A percentile compares a stretch with the other conserved stretches of the same genome.
These are phyloP conservation scores for Mucor irregularis DNA, from an alignment of 371 early-diverging fungal genomes.

Conservation along the genomic window DNA sequence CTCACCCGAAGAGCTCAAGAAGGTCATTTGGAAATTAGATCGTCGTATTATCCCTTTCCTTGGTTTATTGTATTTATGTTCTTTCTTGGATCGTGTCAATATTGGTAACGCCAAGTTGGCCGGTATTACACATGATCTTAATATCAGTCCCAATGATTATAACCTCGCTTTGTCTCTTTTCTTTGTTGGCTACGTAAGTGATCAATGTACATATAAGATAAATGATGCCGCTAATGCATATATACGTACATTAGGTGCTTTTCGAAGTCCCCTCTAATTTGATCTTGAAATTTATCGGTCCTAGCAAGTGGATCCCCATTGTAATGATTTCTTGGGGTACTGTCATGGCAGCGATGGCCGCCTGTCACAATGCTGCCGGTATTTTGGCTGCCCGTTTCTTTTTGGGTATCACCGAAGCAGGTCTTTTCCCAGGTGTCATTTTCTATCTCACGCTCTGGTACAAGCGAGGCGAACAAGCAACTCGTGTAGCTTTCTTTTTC, in stretches of 20 bases:
- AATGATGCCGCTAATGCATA: neutral
- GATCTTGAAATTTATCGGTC: slow-evolving; percentile 62
- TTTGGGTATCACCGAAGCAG: slow-evolving; percentile 71
- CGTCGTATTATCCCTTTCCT: slow-evolving; percentile 45
- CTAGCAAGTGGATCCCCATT: slow-evolving; percentile 72
- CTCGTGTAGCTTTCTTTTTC: slow-evolving; percentile 72
- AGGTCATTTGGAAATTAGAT: slow-evolving; percentile 47
- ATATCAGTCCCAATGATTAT: slow-evolving; percentile 47
- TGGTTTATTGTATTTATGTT: slow-evolving; percentile 51
- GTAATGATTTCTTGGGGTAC: slow-evolving; percentile 54
- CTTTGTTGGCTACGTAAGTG: slow-evolving; percentile 62
- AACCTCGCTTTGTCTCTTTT: slow-evolving; percentile 64
- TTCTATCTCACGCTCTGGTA: slow-evolving; percentile 57
- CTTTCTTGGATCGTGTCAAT: slow-evolving; percentile 56
- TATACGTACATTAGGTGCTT: slow-evolving; percentile 38
- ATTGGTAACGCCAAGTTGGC: slow-evolving; percentile 65
- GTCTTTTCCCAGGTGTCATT: slow-evolving; percentile 57
- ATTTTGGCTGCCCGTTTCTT: slow-evolving; percentile 66
- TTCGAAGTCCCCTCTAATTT: slow-evolving; percentile 77
- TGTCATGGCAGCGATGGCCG: slow-evolving; percentile 53
- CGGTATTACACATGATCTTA: slow-evolving; percentile 43
- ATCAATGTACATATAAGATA: too few species aligned
- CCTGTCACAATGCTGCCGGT: slow-evolving; percentile 41
- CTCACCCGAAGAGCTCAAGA: slow-evolving; percentile 22
- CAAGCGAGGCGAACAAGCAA: slow-evolving; percentile 65